Evolutionary conservation across 306 rosid genomes (phyloP).

Genomic region (Begonia peltatifolia): DNA sequence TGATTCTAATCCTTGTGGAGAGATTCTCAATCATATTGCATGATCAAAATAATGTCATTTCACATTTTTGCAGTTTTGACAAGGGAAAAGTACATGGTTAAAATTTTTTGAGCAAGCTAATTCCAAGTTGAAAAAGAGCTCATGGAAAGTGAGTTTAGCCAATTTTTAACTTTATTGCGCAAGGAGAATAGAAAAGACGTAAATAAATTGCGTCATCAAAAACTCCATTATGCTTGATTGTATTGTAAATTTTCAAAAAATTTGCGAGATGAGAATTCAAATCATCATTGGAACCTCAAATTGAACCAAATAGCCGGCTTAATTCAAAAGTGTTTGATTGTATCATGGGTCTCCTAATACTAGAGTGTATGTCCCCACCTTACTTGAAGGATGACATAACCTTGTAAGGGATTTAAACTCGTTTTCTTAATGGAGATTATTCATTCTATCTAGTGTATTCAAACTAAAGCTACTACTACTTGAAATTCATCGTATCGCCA

Average conservation of each 20-base stretch:
- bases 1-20: not conserved
- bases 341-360: too few relatives aligned
- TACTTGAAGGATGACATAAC: too few relatives aligned
- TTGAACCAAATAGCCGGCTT: too few relatives aligned
- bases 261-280: not conserved
- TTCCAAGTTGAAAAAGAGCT: not conserved
- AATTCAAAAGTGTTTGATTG: too few relatives aligned
- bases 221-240: not conserved
- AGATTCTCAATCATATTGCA: not conserved
- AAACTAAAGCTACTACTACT: too few relatives aligned
- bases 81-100: not conserved
- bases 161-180: not conserved
- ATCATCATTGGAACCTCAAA: not conserved
- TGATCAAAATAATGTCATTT: not conserved
- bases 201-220: constrained; percentile 1
- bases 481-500: too few relatives aligned
- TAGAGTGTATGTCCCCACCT: too few relatives aligned
- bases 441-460: too few relatives aligned
- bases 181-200: not conserved
- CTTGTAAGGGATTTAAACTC: too few relatives aligned
- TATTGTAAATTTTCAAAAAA: not conserved
- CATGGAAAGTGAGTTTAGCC: not conserved
- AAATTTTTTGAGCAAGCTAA: not conserved
- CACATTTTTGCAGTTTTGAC: not conserved
- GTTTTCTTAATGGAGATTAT: too few relatives aligned